A percentile compares a stretch with the other conserved stretches of the same genome.
Conservation (phyloP, 345 rosid genomes). For the Eucalyptus grandis region DNA sequence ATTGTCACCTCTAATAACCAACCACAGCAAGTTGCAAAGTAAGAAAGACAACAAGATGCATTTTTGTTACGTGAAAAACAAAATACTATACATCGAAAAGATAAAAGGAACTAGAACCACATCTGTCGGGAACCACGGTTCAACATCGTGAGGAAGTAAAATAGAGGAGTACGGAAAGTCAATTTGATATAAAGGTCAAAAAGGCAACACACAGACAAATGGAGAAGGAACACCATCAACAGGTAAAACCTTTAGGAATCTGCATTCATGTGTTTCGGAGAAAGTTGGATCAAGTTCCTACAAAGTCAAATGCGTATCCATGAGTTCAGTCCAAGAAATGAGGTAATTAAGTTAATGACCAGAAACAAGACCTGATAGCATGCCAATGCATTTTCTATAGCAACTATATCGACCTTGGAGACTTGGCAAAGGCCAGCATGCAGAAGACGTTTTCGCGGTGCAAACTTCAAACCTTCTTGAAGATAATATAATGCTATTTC, state of each 20-base stretch:
- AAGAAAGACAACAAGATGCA: not conserved
- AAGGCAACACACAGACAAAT: not conserved
- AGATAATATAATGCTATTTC: constrained; percentile 22
- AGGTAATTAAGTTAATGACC: not conserved
- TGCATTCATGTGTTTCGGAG: constrained; percentile 76
- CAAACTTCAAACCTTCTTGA: too few species aligned
- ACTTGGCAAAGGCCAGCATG: constrained; percentile 93
- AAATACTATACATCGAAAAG: not conserved
- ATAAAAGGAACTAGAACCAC: not conserved
- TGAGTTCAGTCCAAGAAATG: not conserved
- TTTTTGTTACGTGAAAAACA: not conserved
- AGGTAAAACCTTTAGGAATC: constrained; percentile 37
- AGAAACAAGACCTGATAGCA: constrained; percentile 55
- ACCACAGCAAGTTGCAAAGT: not conserved
- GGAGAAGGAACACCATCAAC: not conserved
- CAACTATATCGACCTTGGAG: constrained; percentile 81
- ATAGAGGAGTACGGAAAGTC: too few species aligned
- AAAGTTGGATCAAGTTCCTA: constrained; percentile 96
- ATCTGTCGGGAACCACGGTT: not conserved
- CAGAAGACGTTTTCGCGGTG: too few species aligned
- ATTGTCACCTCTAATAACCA: not conserved
- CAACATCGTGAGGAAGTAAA: not conserved
- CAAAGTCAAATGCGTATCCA: constrained; percentile 1
- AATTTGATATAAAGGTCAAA: too few species aligned
- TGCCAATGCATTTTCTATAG: constrained; percentile 82